Evolutionary conservation across 495 filamentous ascomycete species (phyloP).

Genomic region (Tuber brumale): DNA sequence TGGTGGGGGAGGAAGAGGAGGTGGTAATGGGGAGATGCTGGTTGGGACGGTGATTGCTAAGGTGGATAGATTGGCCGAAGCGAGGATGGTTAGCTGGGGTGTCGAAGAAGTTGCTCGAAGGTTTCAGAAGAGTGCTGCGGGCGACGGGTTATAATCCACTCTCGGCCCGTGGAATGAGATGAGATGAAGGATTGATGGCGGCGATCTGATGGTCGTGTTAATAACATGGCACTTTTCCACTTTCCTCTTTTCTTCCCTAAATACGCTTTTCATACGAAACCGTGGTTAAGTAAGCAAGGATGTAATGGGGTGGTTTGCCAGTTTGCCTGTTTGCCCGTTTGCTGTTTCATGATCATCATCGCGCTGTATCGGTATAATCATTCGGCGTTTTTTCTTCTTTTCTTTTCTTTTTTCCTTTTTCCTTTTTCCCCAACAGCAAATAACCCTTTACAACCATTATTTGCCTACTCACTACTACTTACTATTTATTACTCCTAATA

Average conservation of each 20-base stretch:
- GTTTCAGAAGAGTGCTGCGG: conserved; percentile 25
- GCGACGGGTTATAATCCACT: background rate
- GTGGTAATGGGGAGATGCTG: conserved; percentile 30
- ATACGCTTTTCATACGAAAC: background rate
- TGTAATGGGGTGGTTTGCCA: background rate
- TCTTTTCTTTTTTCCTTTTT: background rate
- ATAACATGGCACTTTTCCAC: background rate
- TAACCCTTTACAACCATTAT: conserved; percentile 3
- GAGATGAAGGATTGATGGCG: background rate
- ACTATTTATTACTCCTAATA: background rate
- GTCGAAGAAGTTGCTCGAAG: conserved; percentile 39
- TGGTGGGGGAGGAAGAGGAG: background rate
- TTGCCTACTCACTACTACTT: conserved; percentile 1
- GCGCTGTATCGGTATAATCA: background rate
- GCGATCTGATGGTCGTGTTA: background rate
- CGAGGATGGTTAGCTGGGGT: conserved; percentile 40
- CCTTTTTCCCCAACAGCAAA: background rate
- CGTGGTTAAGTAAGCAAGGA: background rate
- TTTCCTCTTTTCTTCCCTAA: background rate
- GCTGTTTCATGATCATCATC: background rate
- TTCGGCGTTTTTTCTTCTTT: background rate
- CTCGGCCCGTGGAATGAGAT: conserved; percentile 1
- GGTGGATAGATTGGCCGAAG: conserved; percentile 36
- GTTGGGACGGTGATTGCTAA: conserved; percentile 38
- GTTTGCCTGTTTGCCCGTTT: background rate